Evolutionary conservation across 106 monocot genomes (phyloP).

Genomic region (Alisma plantagoaquatica): DNA sequence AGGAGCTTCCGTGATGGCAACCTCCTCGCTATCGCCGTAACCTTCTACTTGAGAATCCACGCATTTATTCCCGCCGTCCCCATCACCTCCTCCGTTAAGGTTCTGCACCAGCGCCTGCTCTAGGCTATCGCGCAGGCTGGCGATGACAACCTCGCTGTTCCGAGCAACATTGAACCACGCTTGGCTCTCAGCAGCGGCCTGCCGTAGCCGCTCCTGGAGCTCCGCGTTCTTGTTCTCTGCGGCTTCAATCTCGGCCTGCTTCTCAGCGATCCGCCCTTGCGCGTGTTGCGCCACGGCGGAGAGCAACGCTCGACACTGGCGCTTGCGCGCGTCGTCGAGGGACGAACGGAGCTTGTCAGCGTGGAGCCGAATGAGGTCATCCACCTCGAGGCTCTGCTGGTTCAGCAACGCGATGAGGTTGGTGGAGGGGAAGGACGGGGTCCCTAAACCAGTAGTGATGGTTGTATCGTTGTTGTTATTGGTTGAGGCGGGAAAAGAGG

Average conservation of each 20-base stretch:
- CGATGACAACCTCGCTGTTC: constrained; percentile 5
- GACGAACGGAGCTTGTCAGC: not conserved
- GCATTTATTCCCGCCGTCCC: too few relatives aligned
- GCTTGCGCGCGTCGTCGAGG: not conserved
- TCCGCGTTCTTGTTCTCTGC: constrained; percentile 3
- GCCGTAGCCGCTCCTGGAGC: constrained; percentile 5
- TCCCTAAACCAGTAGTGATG: too few relatives aligned
- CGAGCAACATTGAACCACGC: constrained; percentile 4
- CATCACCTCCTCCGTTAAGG: not conserved
- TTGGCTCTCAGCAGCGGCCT: constrained; percentile 7
- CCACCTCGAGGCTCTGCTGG: constrained; percentile 26
- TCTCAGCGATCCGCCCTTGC: constrained; percentile 3
- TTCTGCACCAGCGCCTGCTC: constrained; percentile 12
- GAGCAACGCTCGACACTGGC: not conserved
- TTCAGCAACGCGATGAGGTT: too few relatives aligned
- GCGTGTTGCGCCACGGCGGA: not conserved
- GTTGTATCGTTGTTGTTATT: too few relatives aligned
- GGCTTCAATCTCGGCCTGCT: constrained; percentile 2
- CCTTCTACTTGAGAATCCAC: too few relatives aligned
- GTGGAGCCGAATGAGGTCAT: constrained; percentile 17
- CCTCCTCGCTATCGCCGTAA: too few relatives aligned
- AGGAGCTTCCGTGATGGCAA: too few relatives aligned
- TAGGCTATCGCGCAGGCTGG: not conserved
- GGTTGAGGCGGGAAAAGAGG: not conserved
- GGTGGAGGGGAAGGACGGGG: too few relatives aligned